Evolutionary conservation across 176 grass and related monocot genomes (phyloP), one percentile per base, ranked within the genome.

Genomic region (Phragmites australis): DNA sequence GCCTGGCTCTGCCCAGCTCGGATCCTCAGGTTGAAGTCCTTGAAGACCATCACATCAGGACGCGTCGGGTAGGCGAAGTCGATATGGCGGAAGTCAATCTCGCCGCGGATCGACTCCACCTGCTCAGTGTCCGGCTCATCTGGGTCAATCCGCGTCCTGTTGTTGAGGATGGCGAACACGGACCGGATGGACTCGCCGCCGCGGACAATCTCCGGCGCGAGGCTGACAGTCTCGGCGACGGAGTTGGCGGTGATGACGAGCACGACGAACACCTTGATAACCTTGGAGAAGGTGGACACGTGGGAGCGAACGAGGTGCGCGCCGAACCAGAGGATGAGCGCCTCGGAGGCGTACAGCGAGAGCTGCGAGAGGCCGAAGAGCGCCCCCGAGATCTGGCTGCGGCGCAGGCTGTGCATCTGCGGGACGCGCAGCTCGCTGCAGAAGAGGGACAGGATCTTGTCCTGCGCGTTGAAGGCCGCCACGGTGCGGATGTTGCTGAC

Each of bases 231-330:
- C 89, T 97, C 94, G 26, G 94, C 94, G 8, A 97, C 91, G 9
- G 94, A 91, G 89, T 97, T 93, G 40, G 94, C 94, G 18, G 91
- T 97, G 77, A 97, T 85, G 60, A 97, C 94, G 57, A 97, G 89
- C 42, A 97, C 89, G 27, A 97, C 89, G 51, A 97, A 97, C n/a
- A 97, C 94, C 81, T 97, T 91, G 86, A 97, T 93, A 39, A 97
- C 94, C 87, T 86, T 91, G 69, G 94, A 93, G 89, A 97, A 97
- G 12, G 94, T 97, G 83, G 94, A 97, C 6, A 65, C 74, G 68
- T 81, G 89, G 52, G 82, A 49, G 40, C 86, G 91, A 50, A 97
- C 94, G 1, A 93, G 91, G 63, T 88, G 91, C 12, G 89, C 81
- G 49, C 94, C 94, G 59, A 81, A 97, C 94, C 94, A 97, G 29